Conservation (phyloP, 2,329 filamentous ascomycete species). For the Phaeosphaeria sp. region DNA sequence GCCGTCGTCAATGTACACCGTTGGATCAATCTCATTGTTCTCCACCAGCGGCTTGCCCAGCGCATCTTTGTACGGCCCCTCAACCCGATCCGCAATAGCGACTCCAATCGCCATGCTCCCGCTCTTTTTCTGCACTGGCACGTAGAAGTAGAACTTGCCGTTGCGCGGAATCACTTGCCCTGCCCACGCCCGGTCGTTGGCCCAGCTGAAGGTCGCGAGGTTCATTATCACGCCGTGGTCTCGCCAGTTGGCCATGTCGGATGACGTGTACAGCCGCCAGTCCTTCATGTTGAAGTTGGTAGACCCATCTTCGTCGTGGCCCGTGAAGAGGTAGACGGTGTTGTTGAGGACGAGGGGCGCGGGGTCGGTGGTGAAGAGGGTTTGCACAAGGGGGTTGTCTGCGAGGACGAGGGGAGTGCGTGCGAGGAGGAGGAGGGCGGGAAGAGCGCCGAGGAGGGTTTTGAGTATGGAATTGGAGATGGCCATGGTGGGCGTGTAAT, state of each 20-base stretch:
- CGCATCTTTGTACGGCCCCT: conserved; percentile 20
- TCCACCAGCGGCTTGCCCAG: conserved; percentile 20
- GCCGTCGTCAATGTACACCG: conserved; percentile 22
- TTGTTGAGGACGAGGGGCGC: conserved; percentile 21
- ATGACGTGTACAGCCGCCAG: conserved; percentile 19
- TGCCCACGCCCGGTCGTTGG: conserved; percentile 19
- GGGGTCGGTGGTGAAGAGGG: conserved; percentile 21
- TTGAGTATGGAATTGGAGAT: background rate
- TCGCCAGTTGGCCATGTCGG: conserved; percentile 25
- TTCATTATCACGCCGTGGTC: conserved; percentile 20
- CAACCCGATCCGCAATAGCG: conserved; percentile 17
- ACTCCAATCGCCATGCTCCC: conserved; percentile 23
- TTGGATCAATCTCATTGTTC: conserved; percentile 24
- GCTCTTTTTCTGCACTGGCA: conserved; percentile 13
- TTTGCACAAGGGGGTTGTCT: conserved; percentile 23
- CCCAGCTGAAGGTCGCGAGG: conserved; percentile 19
- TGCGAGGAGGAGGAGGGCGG: background rate
- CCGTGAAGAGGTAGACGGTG: conserved; percentile 21
- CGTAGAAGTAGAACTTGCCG: conserved; percentile 26
- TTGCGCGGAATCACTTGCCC: conserved; percentile 21
- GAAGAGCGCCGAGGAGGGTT: background rate
- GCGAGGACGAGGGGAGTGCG: conserved; percentile 7
- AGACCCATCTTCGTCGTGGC: conserved; percentile 23
- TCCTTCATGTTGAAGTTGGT: conserved; percentile 20
- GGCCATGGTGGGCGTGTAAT: background rate